A percentile compares a stretch with the other conserved stretches of the same genome.
phyloP scores from a whole-genome alignment of 1,284 basidiomycete genomes.

The Pascua guehoae region DNA sequence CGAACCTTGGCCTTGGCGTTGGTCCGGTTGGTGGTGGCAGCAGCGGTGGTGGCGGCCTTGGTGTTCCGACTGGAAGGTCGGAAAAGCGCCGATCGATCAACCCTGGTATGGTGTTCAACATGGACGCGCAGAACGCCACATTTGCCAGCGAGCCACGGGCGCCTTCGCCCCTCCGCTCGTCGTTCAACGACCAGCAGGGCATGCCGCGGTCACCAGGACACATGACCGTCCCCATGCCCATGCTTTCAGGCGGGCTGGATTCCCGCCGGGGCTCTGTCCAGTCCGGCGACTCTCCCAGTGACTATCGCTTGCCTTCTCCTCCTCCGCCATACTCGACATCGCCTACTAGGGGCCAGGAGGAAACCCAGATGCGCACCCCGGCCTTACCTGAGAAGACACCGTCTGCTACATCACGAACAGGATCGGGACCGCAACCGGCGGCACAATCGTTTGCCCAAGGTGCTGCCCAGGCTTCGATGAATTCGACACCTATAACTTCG shows the following conservation, averaged over 20 bases:
- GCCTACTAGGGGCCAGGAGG: no score
- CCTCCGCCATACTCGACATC: no score
- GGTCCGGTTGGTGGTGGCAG: slow-evolving; percentile 15
- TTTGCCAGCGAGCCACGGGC: slow-evolving; percentile 39
- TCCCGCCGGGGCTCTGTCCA: no score
- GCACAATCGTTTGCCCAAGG: no score
- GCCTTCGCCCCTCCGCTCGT: slow-evolving; percentile 44
- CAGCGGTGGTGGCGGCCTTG: slow-evolving; percentile 22
- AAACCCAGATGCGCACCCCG: no score
- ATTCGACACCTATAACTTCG: no score
- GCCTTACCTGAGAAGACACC: no score
- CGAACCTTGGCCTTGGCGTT: slow-evolving; percentile 20
- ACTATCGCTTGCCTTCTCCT: no score
- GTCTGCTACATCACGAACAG: no score
- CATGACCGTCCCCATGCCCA: background rate
- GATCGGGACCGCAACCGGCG: no score
- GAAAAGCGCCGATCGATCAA: slow-evolving; percentile 49
- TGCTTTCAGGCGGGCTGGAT: background rate
- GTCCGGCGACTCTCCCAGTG: no score
- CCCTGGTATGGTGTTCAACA: slow-evolving; percentile 46
- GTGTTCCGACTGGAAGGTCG: slow-evolving; percentile 40
- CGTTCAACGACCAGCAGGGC: slow-evolving; percentile 13
- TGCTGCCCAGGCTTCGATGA: no score
- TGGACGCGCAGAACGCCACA: slow-evolving; percentile 36
- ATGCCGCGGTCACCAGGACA: background rate